Base-by-base conservation (phyloP, 768 basidiomycete species). In the Lactarius sp. region DNA sequence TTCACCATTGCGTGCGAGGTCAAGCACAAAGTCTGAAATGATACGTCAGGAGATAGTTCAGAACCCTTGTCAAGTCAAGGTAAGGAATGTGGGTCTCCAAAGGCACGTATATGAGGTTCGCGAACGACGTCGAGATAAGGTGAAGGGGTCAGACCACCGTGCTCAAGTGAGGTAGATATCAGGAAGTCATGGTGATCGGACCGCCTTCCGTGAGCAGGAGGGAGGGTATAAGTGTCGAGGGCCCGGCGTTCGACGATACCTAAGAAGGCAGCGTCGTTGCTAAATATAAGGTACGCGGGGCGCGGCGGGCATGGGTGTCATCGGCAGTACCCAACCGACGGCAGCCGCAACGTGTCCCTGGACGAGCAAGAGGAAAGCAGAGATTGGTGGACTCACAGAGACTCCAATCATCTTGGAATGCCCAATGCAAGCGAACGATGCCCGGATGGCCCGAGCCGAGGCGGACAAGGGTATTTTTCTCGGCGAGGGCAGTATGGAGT, bases 381-480 rank as follows among this genome's bases (percentile, higher is more conserved):
- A 14, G 49, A 7, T 18, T 1, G 46, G 1, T 8, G 50, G 49
- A 82, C 90, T 73, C 73, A 94, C 92, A 96, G 46, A 96, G 77
- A 67, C 87, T 86, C 79, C 83, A 85, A 22, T 86, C 81, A 70
- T 95, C 93, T 68, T 94, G 92, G 70, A 95, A 94, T 1, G 91
- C 86, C 77, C 85, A 92, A 67, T 87, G 86, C 34, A 95, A 76
- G 54, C 85, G 84, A 10, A 95, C 83, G 57, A 96, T 83, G 1
- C 92, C 92, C 6, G 90, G 88, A 74, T 94, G 92, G 4, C 83
- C 81, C 3, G 81, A 79, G 16, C 78, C 78, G 20, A 91, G 78
- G 14, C 80, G 77, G 41, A 88, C 81, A 42, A 95, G 80, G 0
- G 87, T 86, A 68, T 87, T 86, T 73, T 88, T 88, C 77, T 95